These are phyloP conservation scores for Saccharomyces mikatae DNA, from an alignment of 805 yeast species.

Conservation along the genomic window DNA sequence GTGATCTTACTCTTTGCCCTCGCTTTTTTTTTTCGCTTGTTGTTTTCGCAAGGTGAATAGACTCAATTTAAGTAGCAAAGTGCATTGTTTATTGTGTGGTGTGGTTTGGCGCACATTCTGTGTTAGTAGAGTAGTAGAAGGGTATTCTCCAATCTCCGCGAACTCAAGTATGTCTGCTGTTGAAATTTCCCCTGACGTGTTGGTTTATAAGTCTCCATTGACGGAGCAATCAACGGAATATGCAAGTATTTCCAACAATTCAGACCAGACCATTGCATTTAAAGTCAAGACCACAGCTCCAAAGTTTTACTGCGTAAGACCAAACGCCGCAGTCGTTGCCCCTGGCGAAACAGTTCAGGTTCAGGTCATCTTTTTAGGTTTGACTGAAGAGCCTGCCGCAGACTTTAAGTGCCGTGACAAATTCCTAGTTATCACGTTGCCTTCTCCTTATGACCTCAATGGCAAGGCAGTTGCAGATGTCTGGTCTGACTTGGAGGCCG, in stretches of 20 bases:
- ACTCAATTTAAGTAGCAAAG: neutral
- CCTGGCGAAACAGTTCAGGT: slow-evolving; percentile 71
- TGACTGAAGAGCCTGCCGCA: slow-evolving; percentile 61
- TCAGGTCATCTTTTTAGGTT: slow-evolving; percentile 78
- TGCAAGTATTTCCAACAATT: slow-evolving; percentile 46
- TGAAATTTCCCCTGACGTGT: neutral
- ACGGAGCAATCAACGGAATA: slow-evolving; percentile 60
- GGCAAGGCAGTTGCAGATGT: slow-evolving; percentile 54
- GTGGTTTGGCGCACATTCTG: neutral
- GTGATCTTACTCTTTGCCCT: neutral
- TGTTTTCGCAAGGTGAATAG: neutral
- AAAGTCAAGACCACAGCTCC: slow-evolving; percentile 98
- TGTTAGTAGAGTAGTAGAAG: neutral
- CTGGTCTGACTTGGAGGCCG: slow-evolving; percentile 68
- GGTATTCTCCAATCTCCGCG: neutral
- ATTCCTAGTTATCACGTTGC: slow-evolving; percentile 80
- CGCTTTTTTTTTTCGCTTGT: neutral
- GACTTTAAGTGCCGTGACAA: slow-evolving; percentile 84
- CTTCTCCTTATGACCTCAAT: slow-evolving; percentile 53
- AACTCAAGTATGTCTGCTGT: neutral
- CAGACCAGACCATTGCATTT: slow-evolving; percentile 63
- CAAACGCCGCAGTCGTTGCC: slow-evolving; percentile 74
- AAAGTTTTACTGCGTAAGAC: slow-evolving; percentile 89
- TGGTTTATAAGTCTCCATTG: slow-evolving; percentile 52
- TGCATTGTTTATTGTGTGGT: neutral